These are phyloP conservation scores for Fallopia convolvulus DNA, from an alignment of 148 eudicot genomes.

Conservation along the genomic window DNA sequence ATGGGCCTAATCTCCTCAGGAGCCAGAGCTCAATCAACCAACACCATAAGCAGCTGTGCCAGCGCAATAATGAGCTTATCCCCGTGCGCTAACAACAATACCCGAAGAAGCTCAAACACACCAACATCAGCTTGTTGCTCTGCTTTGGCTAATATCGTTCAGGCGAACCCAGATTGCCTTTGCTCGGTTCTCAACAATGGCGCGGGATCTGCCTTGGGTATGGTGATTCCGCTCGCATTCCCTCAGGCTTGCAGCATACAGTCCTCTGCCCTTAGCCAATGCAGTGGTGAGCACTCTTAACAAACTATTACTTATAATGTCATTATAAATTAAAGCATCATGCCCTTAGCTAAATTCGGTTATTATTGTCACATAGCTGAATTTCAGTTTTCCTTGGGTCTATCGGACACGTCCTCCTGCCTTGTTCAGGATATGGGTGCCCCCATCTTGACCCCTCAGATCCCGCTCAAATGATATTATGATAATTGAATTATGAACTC, in stretches of 20 bases:
- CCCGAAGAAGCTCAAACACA: constrained; percentile 21
- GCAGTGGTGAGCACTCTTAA: constrained; percentile 20
- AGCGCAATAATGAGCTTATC: constrained; percentile 22
- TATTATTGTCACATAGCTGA: too few species aligned
- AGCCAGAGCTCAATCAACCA: constrained; percentile 11
- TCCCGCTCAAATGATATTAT: too few species aligned
- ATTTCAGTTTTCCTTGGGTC: too few species aligned
- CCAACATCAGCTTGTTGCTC: constrained; percentile 31
- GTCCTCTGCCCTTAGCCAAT: constrained; percentile 27
- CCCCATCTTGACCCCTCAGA: too few species aligned
- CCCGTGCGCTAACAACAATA: constrained; percentile 31
- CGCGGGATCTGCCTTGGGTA: constrained; percentile 26
- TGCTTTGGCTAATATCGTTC: constrained; percentile 22
- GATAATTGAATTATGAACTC: too few species aligned
- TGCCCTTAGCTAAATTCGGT: too few species aligned
- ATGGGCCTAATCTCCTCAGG: neutral
- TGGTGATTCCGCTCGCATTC: constrained; percentile 23
- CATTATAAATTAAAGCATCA: too few species aligned
- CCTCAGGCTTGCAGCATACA: constrained; percentile 31
- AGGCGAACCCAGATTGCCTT: constrained; percentile 26
- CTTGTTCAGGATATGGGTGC: too few species aligned
- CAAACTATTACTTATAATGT: too few species aligned
- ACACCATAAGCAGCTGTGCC: constrained; percentile 18
- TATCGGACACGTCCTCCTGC: too few species aligned
- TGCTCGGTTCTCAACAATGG: constrained; percentile 34